Evolutionary conservation across 2,329 filamentous ascomycete species (phyloP), one percentile per base, ranked within the genome.

Genomic region (Fusarium euwallaceae): DNA sequence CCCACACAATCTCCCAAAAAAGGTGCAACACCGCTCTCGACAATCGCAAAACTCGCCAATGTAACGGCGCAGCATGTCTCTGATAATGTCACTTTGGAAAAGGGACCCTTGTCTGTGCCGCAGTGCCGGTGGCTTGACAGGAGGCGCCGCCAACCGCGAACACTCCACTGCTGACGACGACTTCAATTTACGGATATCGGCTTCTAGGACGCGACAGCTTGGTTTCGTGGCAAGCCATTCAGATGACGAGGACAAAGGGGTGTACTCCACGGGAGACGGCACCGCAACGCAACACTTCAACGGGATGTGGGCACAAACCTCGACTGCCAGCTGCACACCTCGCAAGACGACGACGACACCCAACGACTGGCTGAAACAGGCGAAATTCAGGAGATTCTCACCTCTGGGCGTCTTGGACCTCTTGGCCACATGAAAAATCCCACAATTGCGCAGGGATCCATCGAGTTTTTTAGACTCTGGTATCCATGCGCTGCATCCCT

Each of bases 101-200:
- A 27, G 36, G 36, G 62, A 61, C 59, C 41, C 56, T 69, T 68
- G 51, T 56, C 64, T n/a, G 60, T 51, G 60, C 65, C 67, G 67
- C 55, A 67, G 34, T 37, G 55, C 55, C 32, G 6, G 71, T 68
- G 61, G 68, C 64, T 69, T 37, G 58, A 20, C 53, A 39, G 53
- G 58, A 32, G 64, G 45, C 70, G 48, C 34, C 67, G 43, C 63
- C 63, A 72, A 67, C 60, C 56, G 64, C 60, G 27, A 51, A 55
- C 10, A 56, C 65, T 75, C 72, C 72, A 75, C 72, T 62, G 72
- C 72, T 75, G 72, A 74, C 72, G 72, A 74, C 72, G 69, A 66
- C 68, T 41, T 14, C 48, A 74, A 74, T 74, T 69, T 74, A 72
- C 45, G 58, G 37, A 66, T 61, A 43, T 43, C 67, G 39, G 61